Base-by-base conservation (phyloP, 192 early-diverging fungal species). In the Coemansia sp. region DNA sequence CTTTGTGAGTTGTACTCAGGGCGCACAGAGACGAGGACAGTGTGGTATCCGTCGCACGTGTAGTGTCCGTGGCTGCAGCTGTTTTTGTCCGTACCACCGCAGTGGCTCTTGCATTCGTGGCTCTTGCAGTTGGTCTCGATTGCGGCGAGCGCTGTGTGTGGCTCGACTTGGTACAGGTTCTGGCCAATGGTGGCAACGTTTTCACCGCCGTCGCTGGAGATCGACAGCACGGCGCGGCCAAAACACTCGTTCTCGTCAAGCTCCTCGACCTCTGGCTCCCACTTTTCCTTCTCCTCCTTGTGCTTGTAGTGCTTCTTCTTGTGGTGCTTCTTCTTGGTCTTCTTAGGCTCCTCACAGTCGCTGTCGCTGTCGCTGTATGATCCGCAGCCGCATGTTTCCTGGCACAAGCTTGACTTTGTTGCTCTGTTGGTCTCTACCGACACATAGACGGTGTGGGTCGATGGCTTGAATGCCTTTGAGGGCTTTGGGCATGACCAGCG, bases 341-440 rank as follows among this genome's bases (percentile, higher is more conserved):
- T 63, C 48, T 61, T 56, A 53, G 71, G 53, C 16, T 60, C 41
- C 26, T 62, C 57, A 26, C 43, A 48, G 53, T 66, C 22, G 22
- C 22, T 22, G 22, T 22, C 47, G 32, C 61, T 53, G 53, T 66
- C 47, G 50, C 61, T 61, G 32, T 75, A 60, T 52, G 63, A 58
- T 12, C 45, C 62, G 20, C 18, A 23, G 50, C 50, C 6, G 50
- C 50, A 51, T 10, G 22, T 26, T 13, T 57, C 32, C 2, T 57
- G 54, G 54, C 54, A 57, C n/a, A 3, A 13, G 45, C 54, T 39
- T 10, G 55, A 29, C 27, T 53, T 41, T 20, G 54, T 68, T 7
- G 22, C 59, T 22, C 16, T 61, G 65, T 74, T 60, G 60, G 65
- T 71, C 69, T 81, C 78, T 9, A 81, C 47, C 20, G 78, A 81